These are phyloP conservation scores for Solanum pinnatisectum DNA, from an alignment of 257 asterid genomes.

Conservation along the genomic window DNA sequence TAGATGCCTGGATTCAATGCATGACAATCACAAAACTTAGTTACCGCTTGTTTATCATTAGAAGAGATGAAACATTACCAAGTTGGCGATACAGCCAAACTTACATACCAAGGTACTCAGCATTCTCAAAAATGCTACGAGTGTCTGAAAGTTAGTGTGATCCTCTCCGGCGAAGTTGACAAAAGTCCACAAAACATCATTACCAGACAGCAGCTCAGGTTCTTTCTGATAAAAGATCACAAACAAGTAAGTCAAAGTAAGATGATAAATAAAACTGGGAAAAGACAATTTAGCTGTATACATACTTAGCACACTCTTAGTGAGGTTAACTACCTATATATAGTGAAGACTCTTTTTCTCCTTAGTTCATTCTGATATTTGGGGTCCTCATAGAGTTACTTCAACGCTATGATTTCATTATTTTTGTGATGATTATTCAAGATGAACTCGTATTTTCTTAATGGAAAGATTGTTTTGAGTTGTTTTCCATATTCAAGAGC, in stretches of 20 bases:
- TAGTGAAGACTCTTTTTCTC: not conserved
- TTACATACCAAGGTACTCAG: conserved; percentile 81
- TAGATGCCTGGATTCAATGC: conserved; percentile 62
- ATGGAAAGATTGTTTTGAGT: not conserved
- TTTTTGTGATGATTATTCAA: not conserved
- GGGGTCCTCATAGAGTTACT: not conserved
- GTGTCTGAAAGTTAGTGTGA: conserved; percentile 80
- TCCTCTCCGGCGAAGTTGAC: conserved; percentile 97
- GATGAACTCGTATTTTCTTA: not conserved
- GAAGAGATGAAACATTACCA: not conserved
- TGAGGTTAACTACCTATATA: not conserved
- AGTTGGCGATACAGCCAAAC: not conserved
- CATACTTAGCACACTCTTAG: not conserved
- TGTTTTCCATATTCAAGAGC: not conserved
- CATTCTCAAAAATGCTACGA: conserved; percentile 90
- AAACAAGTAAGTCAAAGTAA: conserved; percentile 1
- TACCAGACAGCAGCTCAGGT: conserved; percentile 83
- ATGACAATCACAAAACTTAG: conserved; percentile 18
- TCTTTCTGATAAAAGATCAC: conserved; percentile 51
- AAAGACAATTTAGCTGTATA: not conserved
- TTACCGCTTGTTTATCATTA: not conserved
- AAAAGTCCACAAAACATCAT: conserved; percentile 94
- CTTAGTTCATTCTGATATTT: not conserved
- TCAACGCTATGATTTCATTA: not conserved
- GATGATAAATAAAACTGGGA: not conserved